Evolutionary conservation across 2,329 filamentous ascomycete species (phyloP).

Genomic region (Sphaerulina populicola): DNA sequence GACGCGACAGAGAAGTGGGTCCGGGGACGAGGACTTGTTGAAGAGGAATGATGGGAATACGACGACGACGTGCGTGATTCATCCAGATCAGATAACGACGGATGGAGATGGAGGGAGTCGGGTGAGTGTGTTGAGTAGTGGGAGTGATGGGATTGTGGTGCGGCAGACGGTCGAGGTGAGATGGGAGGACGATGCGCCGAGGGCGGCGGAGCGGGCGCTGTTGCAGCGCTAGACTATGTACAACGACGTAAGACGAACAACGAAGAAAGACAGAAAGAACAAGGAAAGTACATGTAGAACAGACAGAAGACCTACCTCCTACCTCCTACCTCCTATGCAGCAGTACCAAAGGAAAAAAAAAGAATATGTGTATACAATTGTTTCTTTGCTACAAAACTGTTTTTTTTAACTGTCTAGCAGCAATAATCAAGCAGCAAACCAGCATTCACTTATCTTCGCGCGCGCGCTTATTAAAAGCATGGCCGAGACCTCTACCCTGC

Average conservation of each 20-base stretch:
- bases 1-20: no score
- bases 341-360: not conserved
- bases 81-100: not conserved
- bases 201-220: conserved; percentile 5
- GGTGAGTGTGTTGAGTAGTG: conserved; percentile 6
- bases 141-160: conserved; percentile 15
- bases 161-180: conserved; percentile 16
- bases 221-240: not conserved
- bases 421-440: conserved; percentile 7
- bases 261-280: no score
- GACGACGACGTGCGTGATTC: conserved; percentile 8
- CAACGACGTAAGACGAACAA: no score
- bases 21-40: conserved; percentile 5
- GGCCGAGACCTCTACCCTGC: conserved; percentile 2
- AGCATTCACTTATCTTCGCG: conserved; percentile 18
- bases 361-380: conserved; percentile 8
- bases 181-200: conserved; percentile 7
- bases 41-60: conserved; percentile 5
- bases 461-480: not conserved
- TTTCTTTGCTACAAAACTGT: conserved; percentile 13
- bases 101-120: conserved; percentile 5
- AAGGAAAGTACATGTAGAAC: no score
- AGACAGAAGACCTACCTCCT: no score
- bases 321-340: no score
- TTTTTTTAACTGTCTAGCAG: conserved; percentile 1